Base-by-base conservation (phyloP, 2,329 filamentous ascomycete species). In the Raffaelea deltoideospora region DNA sequence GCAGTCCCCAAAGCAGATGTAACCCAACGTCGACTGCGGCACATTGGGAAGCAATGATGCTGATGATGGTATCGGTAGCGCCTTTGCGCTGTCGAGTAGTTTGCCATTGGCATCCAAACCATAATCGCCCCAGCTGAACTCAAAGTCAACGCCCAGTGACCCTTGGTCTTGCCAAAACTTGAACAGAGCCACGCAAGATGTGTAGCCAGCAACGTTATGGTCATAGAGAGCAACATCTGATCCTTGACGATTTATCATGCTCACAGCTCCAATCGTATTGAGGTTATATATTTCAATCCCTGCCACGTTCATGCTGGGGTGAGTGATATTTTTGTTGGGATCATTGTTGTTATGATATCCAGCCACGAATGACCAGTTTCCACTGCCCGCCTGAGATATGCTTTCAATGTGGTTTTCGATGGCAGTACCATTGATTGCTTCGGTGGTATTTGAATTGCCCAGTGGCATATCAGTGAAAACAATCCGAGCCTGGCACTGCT, bases 181-280 rank as follows among this genome's bases (percentile, higher is more conserved):
- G 37, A 50, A 50, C 15, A 51, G 32, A 5, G 45, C 43, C 6
- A 51, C 35, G 3, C 47, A 47, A 22, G 48, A 45, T 3, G 44
- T 46, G 18, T 45, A 48, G 10, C 46, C 46, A 10, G 45, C 45
- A 20, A 42, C 31, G 18, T 48, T 47, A n/a, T 47, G 40, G 9
- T 29, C 30, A 33, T 34, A 48, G 5, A 40, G 14, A 9, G 44
- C 45, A 27, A 48, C 44, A 10, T 47, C 45, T 2, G 29, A 5
- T 5, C 35, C 38, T n/a, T 46, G 33, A 2, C 40, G 39, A 3
- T 42, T 37, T 18, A 47, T 40, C 45, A 46, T 45, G 35, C 39
- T 41, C 4, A 42, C 39, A 1, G 45, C 24, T 10, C 61, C 63
- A 30, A 67, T 59, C 2, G 62, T 66, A 49, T 63, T 64, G 35